Conservation (phyloP, 805 yeast genomes). For the Kuraishia hungarica region DNA sequence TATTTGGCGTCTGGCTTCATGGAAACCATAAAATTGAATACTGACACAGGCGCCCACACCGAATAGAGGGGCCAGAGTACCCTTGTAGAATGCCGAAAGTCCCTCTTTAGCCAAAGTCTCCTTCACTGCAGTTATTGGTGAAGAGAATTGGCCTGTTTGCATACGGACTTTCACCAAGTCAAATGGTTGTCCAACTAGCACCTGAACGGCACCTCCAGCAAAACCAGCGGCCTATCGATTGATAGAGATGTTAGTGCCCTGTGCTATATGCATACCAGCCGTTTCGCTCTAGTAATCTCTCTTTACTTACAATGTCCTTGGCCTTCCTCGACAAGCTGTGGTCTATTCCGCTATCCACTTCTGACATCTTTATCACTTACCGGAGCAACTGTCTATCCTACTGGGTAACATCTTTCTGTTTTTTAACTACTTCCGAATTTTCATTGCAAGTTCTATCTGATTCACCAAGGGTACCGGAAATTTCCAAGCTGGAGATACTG, state of each 20-base stretch:
- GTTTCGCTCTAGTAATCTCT: no score
- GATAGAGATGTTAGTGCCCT: background rate
- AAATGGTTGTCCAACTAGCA: constrained; percentile 56
- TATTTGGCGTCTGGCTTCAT: constrained; percentile 56
- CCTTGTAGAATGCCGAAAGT: constrained; percentile 52
- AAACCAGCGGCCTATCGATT: constrained; percentile 34
- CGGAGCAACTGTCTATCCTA: background rate
- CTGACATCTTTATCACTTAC: background rate
- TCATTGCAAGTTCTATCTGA: background rate
- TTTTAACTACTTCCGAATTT: no score
- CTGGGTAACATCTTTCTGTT: background rate
- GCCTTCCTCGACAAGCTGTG: constrained; percentile 32
- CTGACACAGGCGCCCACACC: constrained; percentile 69
- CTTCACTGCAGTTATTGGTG: constrained; percentile 42
- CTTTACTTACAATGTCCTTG: constrained; percentile 35
- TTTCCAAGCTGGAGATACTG: background rate
- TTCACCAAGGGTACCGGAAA: background rate
- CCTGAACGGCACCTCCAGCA: constrained; percentile 48
- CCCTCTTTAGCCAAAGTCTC: constrained; percentile 61
- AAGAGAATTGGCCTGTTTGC: constrained; percentile 57
- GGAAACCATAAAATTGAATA: constrained; percentile 63
- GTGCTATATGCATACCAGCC: background rate
- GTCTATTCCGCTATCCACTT: constrained; percentile 13
- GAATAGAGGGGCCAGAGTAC: constrained; percentile 60
- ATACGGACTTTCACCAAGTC: constrained; percentile 63